Base-by-base conservation (phyloP, 495 filamentous ascomycete species). In the Delitschia confertaspora region DNA sequence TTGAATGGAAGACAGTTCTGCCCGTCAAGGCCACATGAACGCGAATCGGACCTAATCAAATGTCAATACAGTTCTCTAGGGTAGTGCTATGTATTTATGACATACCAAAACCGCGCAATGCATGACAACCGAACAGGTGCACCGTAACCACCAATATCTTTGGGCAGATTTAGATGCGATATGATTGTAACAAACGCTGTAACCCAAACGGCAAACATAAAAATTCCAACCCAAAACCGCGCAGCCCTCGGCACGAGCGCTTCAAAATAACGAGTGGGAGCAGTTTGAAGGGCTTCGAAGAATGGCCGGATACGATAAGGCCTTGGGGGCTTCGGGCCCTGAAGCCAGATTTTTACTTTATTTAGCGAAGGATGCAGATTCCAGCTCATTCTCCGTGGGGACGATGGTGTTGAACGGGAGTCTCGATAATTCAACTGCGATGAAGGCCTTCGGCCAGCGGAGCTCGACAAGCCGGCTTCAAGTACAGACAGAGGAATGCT, bases 1-100 rank as follows among this genome's bases (percentile, higher is more conserved):
- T 48, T 27, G 39, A 65, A 65, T 5, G 63, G 63, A 21, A 60
- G 59, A 39, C 63, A 65, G 10, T 45, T 44, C 17, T 60, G 32
- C 3, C 63, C 63, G 38, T 65, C 59, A 4, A 65, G 21, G 3
- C 63, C 62, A 38, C 63, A 65, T 14, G 46, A 51, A 3, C 14
- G 34, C n/a, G 36, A 26, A 19, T 36, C 16, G 9, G 38, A 20
- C 36, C 38, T 49, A 13, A 16, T 23, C 8, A 18, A 17, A 27
- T 13, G 3, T 25, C 20, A 24, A 23, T 37, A 11, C 10, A 11
- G 18, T 4, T 9, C 6, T 6, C 19, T 21, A 33, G 29, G 3
- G 18, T 4, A 24, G 19, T 5, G 16, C 9, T 33, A 9, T 23
- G 29, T 8, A n/a, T 14, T 33, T 13, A 29, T n/a, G n/a, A 45